Percentiles rank a stretch among this genome's conserved stretches.
These are phyloP conservation scores for Boletus tomentosulus DNA, from an alignment of 768 basidiomycete genomes.

Conservation along the genomic window DNA sequence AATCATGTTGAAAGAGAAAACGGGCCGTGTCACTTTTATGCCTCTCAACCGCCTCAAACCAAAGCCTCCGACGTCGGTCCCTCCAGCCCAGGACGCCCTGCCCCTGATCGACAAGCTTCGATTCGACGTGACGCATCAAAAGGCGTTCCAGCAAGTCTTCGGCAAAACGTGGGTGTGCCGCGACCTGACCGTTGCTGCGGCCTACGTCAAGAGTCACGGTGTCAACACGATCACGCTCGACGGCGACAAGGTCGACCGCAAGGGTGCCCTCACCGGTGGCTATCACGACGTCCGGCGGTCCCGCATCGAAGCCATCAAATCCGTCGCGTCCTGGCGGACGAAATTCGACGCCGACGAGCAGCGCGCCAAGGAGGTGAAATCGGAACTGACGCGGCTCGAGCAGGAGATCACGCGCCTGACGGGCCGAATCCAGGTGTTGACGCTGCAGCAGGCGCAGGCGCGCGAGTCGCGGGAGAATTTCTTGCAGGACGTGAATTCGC, in stretches of 20 bases:
- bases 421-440: slow-evolving; percentile 68
- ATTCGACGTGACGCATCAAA: slow-evolving; percentile 64
- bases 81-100: slow-evolving; percentile 70
- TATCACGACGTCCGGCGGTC: slow-evolving; percentile 91
- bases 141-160: slow-evolving; percentile 96
- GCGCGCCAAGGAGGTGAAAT: slow-evolving; percentile 70
- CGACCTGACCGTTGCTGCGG: slow-evolving; percentile 87
- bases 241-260: slow-evolving; percentile 96
- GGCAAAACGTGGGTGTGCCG: slow-evolving; percentile 96
- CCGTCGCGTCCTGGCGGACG: slow-evolving; percentile 67
- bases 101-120: slow-evolving; percentile 80
- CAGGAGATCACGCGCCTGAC: slow-evolving; percentile 78
- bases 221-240: slow-evolving; percentile 97
- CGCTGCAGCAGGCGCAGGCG: slow-evolving; percentile 67
- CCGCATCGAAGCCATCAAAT: slow-evolving; percentile 82
- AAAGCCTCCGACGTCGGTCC: slow-evolving; percentile 53
- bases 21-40: slow-evolving; percentile 96
- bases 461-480: slow-evolving; percentile 65
- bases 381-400: slow-evolving; percentile 64
- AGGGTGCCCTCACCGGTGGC: slow-evolving; percentile 93
- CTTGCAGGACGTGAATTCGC: slow-evolving; percentile 52
- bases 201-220: slow-evolving; percentile 90
- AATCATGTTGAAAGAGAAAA: slow-evolving; percentile 89
- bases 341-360: slow-evolving; percentile 65
- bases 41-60: slow-evolving; percentile 92